These are phyloP conservation scores for Penicillium manginii DNA, from an alignment of 495 filamentous ascomycete genomes.

Conservation along the genomic window DNA sequence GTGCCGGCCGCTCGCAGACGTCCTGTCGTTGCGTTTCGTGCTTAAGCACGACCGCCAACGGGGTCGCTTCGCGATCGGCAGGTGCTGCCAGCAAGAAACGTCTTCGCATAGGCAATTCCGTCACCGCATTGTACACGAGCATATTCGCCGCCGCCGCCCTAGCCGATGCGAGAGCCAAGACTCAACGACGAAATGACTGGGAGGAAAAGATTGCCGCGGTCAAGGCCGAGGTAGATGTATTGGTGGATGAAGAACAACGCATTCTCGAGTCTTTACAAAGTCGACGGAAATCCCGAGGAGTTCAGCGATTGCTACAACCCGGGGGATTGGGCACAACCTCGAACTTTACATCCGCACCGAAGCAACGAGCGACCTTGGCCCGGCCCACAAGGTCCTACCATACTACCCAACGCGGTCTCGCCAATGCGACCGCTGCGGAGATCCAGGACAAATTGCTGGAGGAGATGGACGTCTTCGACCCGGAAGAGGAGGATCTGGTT, in stretches of 20 bases:
- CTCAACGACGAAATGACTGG: conserved; percentile 63
- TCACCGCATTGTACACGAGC: conserved; percentile 72
- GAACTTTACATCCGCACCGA: conserved; percentile 9
- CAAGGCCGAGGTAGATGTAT: conserved; percentile 47
- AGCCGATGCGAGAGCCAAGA: conserved; percentile 66
- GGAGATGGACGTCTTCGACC: conserved; percentile 6
- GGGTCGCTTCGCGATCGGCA: conserved; percentile 55
- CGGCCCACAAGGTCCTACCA: conserved; percentile 29
- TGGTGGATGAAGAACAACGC: conserved; percentile 48
- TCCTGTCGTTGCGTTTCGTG: conserved; percentile 68
- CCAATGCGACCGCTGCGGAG: conserved; percentile 6
- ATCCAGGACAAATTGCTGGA: conserved; percentile 1
- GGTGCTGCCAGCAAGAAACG: conserved; percentile 56
- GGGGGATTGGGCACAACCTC: conserved; percentile 28
- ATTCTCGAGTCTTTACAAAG: conserved; percentile 34
- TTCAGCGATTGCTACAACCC: conserved; percentile 26
- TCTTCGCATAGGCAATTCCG: conserved; percentile 60
- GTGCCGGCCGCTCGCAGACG: conserved; percentile 63
- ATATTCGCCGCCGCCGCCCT: conserved; percentile 74
- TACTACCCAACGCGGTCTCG: conserved; percentile 22
- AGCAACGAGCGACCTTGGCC: conserved; percentile 14
- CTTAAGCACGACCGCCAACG: conserved; percentile 54
- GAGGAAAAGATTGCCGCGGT: conserved; percentile 58
- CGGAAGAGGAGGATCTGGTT: conserved; percentile 18
- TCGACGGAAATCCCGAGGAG: conserved; percentile 24